Evolutionary conservation across 2,329 filamentous ascomycete species (phyloP), one percentile per base, ranked within the genome.

Genomic region (Diplodia seriata): DNA sequence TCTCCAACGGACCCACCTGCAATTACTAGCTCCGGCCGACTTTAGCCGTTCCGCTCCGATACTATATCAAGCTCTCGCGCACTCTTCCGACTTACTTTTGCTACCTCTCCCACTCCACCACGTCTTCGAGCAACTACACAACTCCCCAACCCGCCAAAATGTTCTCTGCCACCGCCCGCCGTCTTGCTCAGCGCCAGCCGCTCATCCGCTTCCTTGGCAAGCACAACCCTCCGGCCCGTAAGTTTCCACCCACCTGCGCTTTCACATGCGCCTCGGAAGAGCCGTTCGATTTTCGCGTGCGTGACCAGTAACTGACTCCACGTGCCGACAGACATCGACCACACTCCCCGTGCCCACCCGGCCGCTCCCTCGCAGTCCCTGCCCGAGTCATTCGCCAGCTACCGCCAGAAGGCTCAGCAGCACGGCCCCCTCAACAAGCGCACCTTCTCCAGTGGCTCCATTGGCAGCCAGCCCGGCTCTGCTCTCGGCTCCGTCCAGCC

Each of bases 351-450:
- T 72, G 86, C 87, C 73, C 91, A 93, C 83, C 91, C 91, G 49
- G 90, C 89, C 69, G 89, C 90, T 33, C 90, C 90, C 54, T 85
- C 84, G 43, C 82, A 87, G 74, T 81, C 83, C 40, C 89, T 93
- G 29, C 91, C 91, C 51, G 79, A 85, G 71, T 87, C 86, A 69
- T 94, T 94, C 83, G 90, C 89, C 78, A 85, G 86, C 74, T 94
- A 94, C 85, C 90, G 91, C 76, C 87, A 91, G 80, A 88, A 90
- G 77, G 90, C 89, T 69, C 90, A 91, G 80, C 90, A 92, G 80
- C 90, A 93, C 77, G 91, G 91, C 40, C 91, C 91, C 18, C 86
- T 94, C 36, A 80, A 75, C 71, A 72, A 75, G 70, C 70, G 69
- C 72, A 70, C 74, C 51, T 73, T 71, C 70, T 74, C 77, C 59